Base-by-base conservation (phyloP, 257 asterid species). In the Knoxia roxburghii region DNA sequence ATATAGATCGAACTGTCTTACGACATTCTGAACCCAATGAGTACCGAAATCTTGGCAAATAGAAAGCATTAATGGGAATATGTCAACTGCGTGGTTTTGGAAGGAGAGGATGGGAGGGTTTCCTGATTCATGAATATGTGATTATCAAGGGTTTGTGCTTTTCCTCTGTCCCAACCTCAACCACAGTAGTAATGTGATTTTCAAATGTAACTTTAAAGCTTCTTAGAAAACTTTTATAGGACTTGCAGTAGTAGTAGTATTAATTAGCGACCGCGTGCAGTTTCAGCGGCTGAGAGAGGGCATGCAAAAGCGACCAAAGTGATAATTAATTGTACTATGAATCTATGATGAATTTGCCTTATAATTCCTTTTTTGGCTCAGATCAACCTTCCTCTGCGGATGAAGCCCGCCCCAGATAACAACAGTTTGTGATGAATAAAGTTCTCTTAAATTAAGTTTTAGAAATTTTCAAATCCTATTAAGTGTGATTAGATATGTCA, bases 181-280 rank as follows among this genome's bases (percentile, higher is more conserved):
- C 41, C 79, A 65, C 65, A 49, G 70, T 58, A 57, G 67, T 77
- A 77, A 77, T 75, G 80, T 77, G 81, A 75, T 73, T n/a, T 9
- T 60, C 40, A 46, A 72, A 35, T 67, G 57, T 56, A 23, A 40
- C 58, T 48, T 67, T 68, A 35, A 37, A 64, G 24, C 60, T 68
- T 37, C 18, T 68, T 50, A 20, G 35, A 65, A 37, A 50, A 65
- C 60, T 49, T 65, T 52, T 13, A 24, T 6, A 13, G 4, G n/a
- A 50, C n/a, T n/a, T n/a, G n/a, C n/a, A n/a, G n/a, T n/a, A n/a
- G n/a, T n/a, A n/a, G n/a, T n/a, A n/a, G n/a, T n/a, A n/a, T n/a
- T n/a, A n/a, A n/a, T n/a, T n/a, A n/a, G n/a, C n/a, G n/a, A n/a
- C n/a, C n/a, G n/a, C n/a, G n/a, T n/a, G n/a, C n/a, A n/a, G n/a